Evolutionary conservation across 345 rosid genomes (phyloP).

Genomic region (Xanthoceras sorbifolium): DNA sequence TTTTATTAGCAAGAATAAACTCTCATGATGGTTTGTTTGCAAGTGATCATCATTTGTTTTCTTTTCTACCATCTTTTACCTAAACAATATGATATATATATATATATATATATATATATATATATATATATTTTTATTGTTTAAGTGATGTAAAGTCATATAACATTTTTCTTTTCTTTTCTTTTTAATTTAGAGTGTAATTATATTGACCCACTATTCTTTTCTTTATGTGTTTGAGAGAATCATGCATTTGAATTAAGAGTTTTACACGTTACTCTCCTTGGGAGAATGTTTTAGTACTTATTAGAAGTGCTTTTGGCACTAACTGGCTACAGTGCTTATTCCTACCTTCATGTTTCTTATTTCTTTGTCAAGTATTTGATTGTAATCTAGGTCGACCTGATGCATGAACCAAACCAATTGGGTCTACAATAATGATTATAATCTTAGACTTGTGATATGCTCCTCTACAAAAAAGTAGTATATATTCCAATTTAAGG

Average conservation of each 20-base stretch:
- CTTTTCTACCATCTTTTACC: background rate
- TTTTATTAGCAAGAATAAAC: background rate
- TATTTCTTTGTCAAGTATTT: background rate
- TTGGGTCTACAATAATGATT: background rate
- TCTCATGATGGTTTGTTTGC: background rate
- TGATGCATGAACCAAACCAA: constrained; percentile 15
- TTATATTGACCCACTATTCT: background rate
- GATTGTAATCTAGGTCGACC: background rate
- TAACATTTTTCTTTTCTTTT: background rate
- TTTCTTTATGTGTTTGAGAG: constrained; percentile 1
- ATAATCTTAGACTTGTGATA: background rate
- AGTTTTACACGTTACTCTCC: constrained; percentile 21
- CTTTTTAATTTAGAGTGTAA: background rate
- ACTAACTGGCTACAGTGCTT: background rate
- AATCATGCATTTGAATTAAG: constrained; percentile 17
- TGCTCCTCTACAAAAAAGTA: background rate
- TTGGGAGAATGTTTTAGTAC: background rate
- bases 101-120: no score
- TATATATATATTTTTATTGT: background rate
- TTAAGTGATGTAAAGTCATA: background rate
- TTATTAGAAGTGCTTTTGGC: background rate
- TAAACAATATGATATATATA: background rate
- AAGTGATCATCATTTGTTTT: background rate
- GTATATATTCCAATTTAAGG: background rate
- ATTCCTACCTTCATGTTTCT: background rate